phyloP scores from a whole-genome alignment of 202 grass and related monocot species.

The Elaeis oleifera region DNA sequence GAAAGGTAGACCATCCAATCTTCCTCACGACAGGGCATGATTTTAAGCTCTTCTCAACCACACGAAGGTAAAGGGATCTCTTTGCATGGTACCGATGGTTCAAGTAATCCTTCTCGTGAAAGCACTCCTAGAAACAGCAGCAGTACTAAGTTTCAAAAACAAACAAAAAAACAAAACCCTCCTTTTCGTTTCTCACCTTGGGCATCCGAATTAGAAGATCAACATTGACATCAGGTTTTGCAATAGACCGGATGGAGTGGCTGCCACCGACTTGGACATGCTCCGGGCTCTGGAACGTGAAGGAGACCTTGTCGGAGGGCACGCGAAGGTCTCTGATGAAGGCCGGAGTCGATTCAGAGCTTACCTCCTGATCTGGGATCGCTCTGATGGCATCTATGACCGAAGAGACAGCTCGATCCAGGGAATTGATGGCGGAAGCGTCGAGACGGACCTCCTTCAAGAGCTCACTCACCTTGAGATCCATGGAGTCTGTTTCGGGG shows the following conservation, averaged over 20 bases:
- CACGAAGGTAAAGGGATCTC: slow-evolving; percentile 73
- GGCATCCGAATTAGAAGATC: slow-evolving; percentile 83
- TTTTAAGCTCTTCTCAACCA: slow-evolving; percentile 59
- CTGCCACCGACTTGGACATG: slow-evolving; percentile 49
- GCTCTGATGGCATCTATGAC: slow-evolving; percentile 42
- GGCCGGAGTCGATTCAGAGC: slow-evolving; percentile 23
- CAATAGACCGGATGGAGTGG: slow-evolving; percentile 40
- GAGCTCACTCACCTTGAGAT: slow-evolving; percentile 49
- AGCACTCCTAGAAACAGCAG: slow-evolving; percentile 56
- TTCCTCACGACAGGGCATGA: slow-evolving; percentile 35
- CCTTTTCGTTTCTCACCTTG: slow-evolving; percentile 38
- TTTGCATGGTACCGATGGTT: slow-evolving; percentile 95
- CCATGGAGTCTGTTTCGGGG: slow-evolving; percentile 29
- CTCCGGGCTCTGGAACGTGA: slow-evolving; percentile 53
- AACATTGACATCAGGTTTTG: slow-evolving; percentile 55
- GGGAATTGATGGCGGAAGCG: slow-evolving; percentile 19
- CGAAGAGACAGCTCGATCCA: slow-evolving; percentile 35
- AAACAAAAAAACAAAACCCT: slow-evolving; percentile 2
- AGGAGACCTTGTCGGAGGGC: slow-evolving; percentile 37
- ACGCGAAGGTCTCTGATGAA: slow-evolving; percentile 59
- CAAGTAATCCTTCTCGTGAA: slow-evolving; percentile 90
- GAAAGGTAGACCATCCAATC: slow-evolving; percentile 72
- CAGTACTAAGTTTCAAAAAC: neutral
- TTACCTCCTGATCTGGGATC: slow-evolving; percentile 44
- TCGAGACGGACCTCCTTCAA: slow-evolving; percentile 42